These are phyloP conservation scores for Didymella lethalis DNA, from an alignment of 2,329 filamentous ascomycete genomes.

Conservation along the genomic window DNA sequence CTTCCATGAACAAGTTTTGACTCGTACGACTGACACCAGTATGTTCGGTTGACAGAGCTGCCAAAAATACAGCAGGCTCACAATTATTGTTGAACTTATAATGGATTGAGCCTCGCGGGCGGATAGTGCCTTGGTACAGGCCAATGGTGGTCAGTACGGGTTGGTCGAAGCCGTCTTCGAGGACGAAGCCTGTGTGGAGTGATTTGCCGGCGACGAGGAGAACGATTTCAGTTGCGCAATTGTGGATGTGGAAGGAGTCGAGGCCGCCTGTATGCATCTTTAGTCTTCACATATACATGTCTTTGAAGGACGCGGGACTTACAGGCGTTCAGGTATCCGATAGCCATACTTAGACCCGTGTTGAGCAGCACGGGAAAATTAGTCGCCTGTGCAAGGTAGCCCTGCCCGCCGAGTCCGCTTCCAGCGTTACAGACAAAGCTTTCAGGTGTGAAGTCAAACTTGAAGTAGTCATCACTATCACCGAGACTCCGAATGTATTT, in stretches of 20 bases:
- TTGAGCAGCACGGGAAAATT: conserved; percentile 9
- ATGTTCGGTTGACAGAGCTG: conserved; percentile 4
- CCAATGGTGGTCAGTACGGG: conserved; percentile 11
- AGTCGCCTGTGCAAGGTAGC: conserved; percentile 7
- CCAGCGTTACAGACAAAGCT: conserved; percentile 9
- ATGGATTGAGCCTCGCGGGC: conserved; percentile 12
- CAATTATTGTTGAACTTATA: conserved; percentile 11
- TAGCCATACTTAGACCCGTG: conserved; percentile 11
- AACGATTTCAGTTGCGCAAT: conserved; percentile 11
- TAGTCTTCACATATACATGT: background rate
- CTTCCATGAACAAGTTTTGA: conserved; percentile 8
- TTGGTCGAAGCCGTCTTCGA: conserved; percentile 13
- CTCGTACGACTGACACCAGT: conserved; percentile 10
- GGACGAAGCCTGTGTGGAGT: conserved; percentile 11
- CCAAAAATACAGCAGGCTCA: conserved; percentile 10
- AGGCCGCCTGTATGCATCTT: background rate
- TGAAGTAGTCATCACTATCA: conserved; percentile 11
- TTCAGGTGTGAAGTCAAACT: conserved; percentile 12
- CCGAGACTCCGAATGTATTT: conserved; percentile 13
- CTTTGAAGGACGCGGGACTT: background rate
- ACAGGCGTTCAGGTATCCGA: conserved; percentile 12
- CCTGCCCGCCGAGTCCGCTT: conserved; percentile 10
- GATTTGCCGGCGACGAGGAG: conserved; percentile 11
- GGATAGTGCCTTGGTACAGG: conserved; percentile 10
- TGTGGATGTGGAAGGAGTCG: conserved; percentile 15